These are phyloP conservation scores for Escovopsis weberi DNA, from an alignment of 2,329 filamentous ascomycete species.

Conservation along the genomic window DNA sequence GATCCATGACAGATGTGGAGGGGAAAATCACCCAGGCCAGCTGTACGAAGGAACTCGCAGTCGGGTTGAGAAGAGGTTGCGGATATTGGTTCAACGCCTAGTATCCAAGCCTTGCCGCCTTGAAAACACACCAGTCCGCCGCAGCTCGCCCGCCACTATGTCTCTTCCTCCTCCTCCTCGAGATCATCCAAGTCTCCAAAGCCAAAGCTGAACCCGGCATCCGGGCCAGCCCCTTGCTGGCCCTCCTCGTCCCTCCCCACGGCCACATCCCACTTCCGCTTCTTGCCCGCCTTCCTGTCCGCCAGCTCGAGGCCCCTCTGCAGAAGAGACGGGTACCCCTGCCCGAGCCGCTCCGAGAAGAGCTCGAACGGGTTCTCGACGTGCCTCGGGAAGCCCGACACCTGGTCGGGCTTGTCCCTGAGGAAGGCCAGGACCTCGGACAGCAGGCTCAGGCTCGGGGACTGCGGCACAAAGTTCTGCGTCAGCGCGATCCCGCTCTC, in stretches of 20 bases:
- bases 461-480: constrained; percentile 81
- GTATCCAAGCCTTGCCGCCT: too few relatives aligned
- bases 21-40: too few relatives aligned
- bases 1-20: too few relatives aligned
- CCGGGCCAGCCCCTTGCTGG: constrained; percentile 9
- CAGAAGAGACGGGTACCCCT: constrained; percentile 51
- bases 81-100: too few relatives aligned
- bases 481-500: constrained; percentile 77
- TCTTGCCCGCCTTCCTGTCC: constrained; percentile 50
- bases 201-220: constrained; percentile 27
- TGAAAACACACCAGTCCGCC: too few relatives aligned
- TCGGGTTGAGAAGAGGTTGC: too few relatives aligned
- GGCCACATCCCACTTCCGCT: constrained; percentile 76
- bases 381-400: constrained; percentile 68
- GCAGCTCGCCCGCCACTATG: too few relatives aligned
- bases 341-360: constrained; percentile 55
- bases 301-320: constrained; percentile 49
- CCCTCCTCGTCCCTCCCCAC: constrained; percentile 30
- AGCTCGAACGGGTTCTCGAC: constrained; percentile 59
- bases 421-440: constrained; percentile 66
- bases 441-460: constrained; percentile 40
- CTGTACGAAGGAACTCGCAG: too few relatives aligned
- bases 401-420: constrained; percentile 66
- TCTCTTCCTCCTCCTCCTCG: too few relatives aligned
- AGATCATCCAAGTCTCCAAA: constrained; percentile 31